phyloP scores from a whole-genome alignment of 345 rosid species.

The Eucalyptus cloeziana region DNA sequence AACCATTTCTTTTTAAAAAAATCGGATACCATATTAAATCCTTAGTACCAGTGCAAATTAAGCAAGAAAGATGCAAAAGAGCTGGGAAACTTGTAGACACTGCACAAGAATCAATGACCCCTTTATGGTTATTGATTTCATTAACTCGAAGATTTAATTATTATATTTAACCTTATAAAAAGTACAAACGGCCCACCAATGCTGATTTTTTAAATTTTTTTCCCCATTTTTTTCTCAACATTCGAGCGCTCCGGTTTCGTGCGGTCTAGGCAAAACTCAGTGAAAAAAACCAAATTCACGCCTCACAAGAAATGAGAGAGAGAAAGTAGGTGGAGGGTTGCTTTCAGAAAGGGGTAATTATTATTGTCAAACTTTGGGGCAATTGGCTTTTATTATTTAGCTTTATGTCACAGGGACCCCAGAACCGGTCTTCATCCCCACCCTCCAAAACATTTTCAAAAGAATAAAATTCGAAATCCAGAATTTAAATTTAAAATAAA shows the following conservation, averaged over 20 bases:
- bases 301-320: conserved; percentile 9
- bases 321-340: conserved; percentile 36
- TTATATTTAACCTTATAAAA: background rate
- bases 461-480: background rate
- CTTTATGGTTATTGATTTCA: background rate
- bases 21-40: background rate
- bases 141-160: background rate
- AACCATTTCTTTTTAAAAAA: rapidly evolving
- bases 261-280: background rate
- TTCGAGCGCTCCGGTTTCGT: background rate
- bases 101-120: background rate
- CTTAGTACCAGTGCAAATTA: background rate
- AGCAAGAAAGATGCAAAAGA: background rate
- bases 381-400: background rate
- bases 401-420: background rate
- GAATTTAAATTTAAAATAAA: background rate
- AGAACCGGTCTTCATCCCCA: background rate
- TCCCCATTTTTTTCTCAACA: background rate
- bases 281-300: background rate
- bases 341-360: conserved; percentile 32
- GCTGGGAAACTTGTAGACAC: background rate
- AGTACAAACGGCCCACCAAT: background rate
- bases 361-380: background rate
- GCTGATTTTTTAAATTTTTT: background rate
- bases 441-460: background rate